These are phyloP conservation scores for Claviceps capensis DNA, from an alignment of 2,329 filamentous ascomycete species.

Conservation along the genomic window DNA sequence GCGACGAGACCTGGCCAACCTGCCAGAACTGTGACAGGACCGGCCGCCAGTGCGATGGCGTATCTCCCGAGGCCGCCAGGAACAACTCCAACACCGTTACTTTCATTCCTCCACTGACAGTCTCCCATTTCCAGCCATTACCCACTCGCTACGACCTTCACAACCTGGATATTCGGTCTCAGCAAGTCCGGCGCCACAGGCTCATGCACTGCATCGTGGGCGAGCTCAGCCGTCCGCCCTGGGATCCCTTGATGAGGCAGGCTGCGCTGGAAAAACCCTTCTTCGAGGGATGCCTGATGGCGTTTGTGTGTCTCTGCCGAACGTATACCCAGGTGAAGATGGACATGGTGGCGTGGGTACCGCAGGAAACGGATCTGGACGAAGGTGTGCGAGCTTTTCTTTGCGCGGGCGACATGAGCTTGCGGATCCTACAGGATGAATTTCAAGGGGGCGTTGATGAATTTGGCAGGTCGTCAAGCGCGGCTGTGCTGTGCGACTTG, in stretches of 20 bases:
- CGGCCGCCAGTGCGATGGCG: conserved; percentile 8
- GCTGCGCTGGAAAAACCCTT: conserved; percentile 7
- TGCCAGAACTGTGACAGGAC: conserved; percentile 9
- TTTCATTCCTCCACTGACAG: conserved; percentile 11
- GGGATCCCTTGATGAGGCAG: conserved; percentile 7
- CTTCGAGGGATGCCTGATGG: conserved; percentile 6
- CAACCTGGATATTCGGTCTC: conserved; percentile 2
- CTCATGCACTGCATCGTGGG: conserved; percentile 9
- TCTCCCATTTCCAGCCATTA: conserved; percentile 5
- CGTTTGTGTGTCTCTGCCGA: conserved; percentile 7
- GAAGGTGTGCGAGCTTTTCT: neutral
- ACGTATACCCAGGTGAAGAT: conserved; percentile 5
- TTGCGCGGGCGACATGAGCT: neutral
- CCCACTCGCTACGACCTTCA: conserved; percentile 2
- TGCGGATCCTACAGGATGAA: neutral
- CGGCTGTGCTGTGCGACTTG: conserved; percentile 1
- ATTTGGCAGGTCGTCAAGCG: conserved; percentile 3
- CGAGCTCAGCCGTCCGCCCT: conserved; percentile 4
- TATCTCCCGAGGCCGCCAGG: conserved; percentile 1
- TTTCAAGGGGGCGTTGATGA: neutral
- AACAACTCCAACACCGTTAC: neutral
- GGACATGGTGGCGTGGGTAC: conserved; percentile 2
- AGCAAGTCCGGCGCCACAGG: neutral
- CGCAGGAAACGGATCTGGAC: neutral
- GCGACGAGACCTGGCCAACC: conserved; percentile 8